Evolutionary conservation across 345 rosid genomes (phyloP).

Genomic region (Microthlaspi erraticum): DNA sequence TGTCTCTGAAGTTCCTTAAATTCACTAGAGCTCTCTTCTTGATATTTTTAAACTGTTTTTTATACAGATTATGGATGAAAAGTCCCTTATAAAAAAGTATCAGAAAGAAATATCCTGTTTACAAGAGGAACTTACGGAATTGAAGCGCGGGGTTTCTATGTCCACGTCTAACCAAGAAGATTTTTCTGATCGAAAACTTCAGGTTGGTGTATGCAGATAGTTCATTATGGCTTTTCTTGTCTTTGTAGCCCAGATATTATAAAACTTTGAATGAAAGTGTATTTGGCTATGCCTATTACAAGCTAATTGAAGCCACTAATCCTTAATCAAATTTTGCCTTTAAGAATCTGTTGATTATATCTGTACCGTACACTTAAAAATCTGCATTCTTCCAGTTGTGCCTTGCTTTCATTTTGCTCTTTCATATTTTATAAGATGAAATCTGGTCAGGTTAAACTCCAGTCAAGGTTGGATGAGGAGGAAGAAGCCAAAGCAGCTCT

Average conservation of each 20-base stretch:
- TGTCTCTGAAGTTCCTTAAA: conserved; percentile 16
- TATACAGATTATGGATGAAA: conserved; percentile 92
- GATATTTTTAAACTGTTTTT: conserved; percentile 18
- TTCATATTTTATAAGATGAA: conserved; percentile 57
- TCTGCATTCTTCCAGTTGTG: conserved; percentile 14
- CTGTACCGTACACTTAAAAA: conserved; percentile 9
- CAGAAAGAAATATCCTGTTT: conserved; percentile 94
- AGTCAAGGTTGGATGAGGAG: conserved; percentile 94
- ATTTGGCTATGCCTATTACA: conserved; percentile 12
- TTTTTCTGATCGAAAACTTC: conserved; percentile 70
- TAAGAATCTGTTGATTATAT: conserved; percentile 25
- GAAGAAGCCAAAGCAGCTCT: conserved; percentile 99
- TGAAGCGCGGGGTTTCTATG: conserved; percentile 65
- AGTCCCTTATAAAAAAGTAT: conserved; percentile 95
- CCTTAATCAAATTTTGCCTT: not conserved
- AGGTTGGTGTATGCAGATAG: conserved; percentile 57
- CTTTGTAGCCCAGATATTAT: conserved; percentile 8
- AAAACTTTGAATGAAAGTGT: conserved; percentile 6
- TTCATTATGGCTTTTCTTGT: conserved; percentile 25
- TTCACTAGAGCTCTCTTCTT: conserved; percentile 18
- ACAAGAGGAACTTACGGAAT: conserved; percentile 86
- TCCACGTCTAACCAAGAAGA: conserved; percentile 84
- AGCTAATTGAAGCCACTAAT: conserved; percentile 2
- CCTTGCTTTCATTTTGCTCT: conserved; percentile 17
- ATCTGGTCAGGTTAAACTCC: conserved; percentile 97